phyloP scores from a whole-genome alignment of 164 flowering plant species.

The Kingdonia uniflora region DNA sequence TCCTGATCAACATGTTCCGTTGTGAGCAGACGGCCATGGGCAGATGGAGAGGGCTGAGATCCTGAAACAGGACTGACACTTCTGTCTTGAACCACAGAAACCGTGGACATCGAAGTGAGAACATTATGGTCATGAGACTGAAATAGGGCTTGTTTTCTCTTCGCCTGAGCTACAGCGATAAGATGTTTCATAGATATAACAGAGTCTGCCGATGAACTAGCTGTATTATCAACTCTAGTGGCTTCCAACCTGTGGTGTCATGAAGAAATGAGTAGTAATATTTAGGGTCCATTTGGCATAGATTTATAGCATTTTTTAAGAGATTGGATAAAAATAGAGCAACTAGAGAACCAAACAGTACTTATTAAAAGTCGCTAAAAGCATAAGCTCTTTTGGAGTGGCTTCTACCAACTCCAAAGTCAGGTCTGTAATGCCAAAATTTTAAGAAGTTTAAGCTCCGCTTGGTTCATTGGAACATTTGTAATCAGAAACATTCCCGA shows the following conservation, averaged over 20 bases:
- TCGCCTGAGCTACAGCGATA: conserved; percentile 96
- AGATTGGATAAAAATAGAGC: no score
- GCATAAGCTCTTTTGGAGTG: no score
- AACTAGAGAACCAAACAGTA: no score
- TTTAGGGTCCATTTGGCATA: no score
- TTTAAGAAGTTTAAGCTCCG: no score
- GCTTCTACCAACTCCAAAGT: no score
- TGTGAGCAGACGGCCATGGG: conserved; percentile 27
- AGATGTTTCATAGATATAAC: conserved; percentile 69
- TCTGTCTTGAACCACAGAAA: conserved; percentile 24
- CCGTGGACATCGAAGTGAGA: conserved; percentile 18
- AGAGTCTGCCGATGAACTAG: conserved; percentile 32
- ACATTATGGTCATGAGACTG: conserved; percentile 28
- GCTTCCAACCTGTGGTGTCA: conserved; percentile 26
- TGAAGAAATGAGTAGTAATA: conserved; percentile 1
- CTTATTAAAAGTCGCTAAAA: no score
- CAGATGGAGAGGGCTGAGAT: conserved; percentile 44
- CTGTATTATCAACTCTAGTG: conserved; percentile 25
- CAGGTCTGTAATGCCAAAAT: no score
- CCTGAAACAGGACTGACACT: conserved; percentile 43
- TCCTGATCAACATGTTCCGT: conserved; percentile 35
- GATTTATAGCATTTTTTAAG: no score
- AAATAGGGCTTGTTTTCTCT: conserved; percentile 54
- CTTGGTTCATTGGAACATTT: no score
- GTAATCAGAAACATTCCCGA: no score